A percentile compares a stretch with the other conserved stretches of the same genome.
Evolutionary conservation across 495 filamentous ascomycete genomes (phyloP).

Genomic region (Penicillium steckii): DNA sequence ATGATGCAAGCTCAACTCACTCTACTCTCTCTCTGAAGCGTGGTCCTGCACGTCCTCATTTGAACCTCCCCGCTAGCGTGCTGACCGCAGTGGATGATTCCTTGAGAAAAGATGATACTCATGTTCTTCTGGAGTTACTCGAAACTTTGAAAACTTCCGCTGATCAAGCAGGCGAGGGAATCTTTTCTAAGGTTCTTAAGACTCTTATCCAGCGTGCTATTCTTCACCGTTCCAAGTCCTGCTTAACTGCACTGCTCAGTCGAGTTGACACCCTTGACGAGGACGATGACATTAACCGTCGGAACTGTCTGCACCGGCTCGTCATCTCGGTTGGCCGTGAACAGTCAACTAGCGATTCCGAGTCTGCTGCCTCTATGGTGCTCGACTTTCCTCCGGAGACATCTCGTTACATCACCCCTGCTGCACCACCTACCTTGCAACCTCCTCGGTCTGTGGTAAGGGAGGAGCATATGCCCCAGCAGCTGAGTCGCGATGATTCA

Average conservation of each 20-base stretch:
- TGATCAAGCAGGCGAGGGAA: constrained; percentile 42
- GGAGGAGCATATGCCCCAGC: constrained; percentile 54
- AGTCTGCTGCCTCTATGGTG: constrained; percentile 39
- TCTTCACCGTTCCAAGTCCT: constrained; percentile 63
- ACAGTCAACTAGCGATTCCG: constrained; percentile 58
- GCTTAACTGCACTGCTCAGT: constrained; percentile 66
- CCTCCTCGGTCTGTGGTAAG: constrained; percentile 56
- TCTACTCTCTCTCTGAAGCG: constrained; percentile 71
- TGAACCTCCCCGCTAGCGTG: constrained; percentile 64
- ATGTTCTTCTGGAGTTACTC: constrained; percentile 57
- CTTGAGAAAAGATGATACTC: constrained; percentile 70
- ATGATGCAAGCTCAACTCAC: constrained; percentile 69
- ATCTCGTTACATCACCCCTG: constrained; percentile 73
- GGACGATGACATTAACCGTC: constrained; percentile 86
- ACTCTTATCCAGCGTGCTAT: constrained; percentile 85
- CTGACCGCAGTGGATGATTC: constrained; percentile 76
- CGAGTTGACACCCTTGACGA: constrained; percentile 72
- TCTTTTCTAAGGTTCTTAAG: constrained; percentile 63
- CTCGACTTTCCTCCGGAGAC: constrained; percentile 52
- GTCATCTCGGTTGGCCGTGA: constrained; percentile 85
- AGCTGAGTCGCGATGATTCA: constrained; percentile 68
- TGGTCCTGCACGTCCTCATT: constrained; percentile 63
- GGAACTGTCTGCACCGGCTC: constrained; percentile 89
- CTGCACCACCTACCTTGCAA: constrained; percentile 61
- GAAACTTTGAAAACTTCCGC: constrained; percentile 52